Evolutionary conservation across 2,329 filamentous ascomycete species (phyloP).

Genomic region (Sodiomyces alkalinus): DNA sequence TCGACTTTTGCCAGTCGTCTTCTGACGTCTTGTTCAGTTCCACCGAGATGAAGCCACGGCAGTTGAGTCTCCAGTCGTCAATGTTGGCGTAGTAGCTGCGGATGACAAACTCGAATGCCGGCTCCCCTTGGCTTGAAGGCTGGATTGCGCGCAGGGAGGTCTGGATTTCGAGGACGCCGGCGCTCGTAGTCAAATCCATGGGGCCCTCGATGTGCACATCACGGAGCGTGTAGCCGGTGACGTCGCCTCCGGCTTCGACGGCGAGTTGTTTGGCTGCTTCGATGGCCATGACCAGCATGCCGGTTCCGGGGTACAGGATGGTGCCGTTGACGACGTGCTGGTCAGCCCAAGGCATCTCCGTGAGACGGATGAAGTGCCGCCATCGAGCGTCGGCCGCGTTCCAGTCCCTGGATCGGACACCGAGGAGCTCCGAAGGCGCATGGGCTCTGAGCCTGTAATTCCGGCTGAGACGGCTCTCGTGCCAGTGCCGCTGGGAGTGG

Average conservation of each 20-base stretch:
- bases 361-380: slow-evolving; percentile 10
- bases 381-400: slow-evolving; percentile 5
- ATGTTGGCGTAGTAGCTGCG: slow-evolving; percentile 5
- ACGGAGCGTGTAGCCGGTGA: slow-evolving; percentile 9
- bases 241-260: slow-evolving; percentile 2
- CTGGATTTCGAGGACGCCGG: too few relatives aligned
- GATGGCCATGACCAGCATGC: slow-evolving; percentile 15
- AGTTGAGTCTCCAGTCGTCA: slow-evolving; percentile 6
- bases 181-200: too few relatives aligned
- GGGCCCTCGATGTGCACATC: slow-evolving; percentile 10
- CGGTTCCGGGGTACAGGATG: slow-evolving; percentile 22
- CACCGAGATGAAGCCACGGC: slow-evolving; percentile 6
- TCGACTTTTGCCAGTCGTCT: too few relatives aligned
- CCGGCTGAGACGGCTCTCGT: slow-evolving; percentile 7
- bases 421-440: slow-evolving; percentile 8
- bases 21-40: too few relatives aligned
- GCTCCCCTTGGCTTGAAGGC: too few relatives aligned
- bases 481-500: slow-evolving; percentile 10
- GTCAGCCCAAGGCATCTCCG: slow-evolving; percentile 26
- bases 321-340: slow-evolving; percentile 30
- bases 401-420: slow-evolving; percentile 3
- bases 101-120: slow-evolving; percentile 6
- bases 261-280: slow-evolving; percentile 8
- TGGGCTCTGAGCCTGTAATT: slow-evolving; percentile 4
- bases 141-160: slow-evolving; percentile 6